A percentile compares a stretch with the other conserved stretches of the same genome.
Conservation (phyloP, 371 early-diverging fungal species). For the Syncephalastrum monosporum region DNA sequence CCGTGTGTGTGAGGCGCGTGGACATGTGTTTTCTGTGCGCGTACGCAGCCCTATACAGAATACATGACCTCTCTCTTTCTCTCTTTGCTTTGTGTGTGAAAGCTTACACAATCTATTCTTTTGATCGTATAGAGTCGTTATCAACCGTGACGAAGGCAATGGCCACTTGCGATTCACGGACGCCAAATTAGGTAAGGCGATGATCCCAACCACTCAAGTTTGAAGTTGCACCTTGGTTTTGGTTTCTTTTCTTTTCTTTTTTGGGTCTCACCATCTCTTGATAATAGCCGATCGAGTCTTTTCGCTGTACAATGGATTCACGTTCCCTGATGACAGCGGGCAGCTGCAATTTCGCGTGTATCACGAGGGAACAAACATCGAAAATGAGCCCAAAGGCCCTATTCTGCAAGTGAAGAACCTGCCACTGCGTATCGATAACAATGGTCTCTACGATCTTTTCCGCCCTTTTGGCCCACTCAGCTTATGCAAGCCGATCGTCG, state of each 20-base stretch:
- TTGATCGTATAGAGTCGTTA: slow-evolving; percentile 8
- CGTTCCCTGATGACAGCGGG: slow-evolving; percentile 18
- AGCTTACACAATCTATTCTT: too few relatives aligned
- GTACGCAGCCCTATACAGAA: background rate
- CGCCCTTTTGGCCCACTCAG: slow-evolving; percentile 43
- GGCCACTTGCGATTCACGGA: slow-evolving; percentile 20
- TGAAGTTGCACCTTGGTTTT: background rate
- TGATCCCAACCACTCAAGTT: background rate
- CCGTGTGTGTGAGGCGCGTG: background rate
- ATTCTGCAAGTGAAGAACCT: slow-evolving; percentile 36
- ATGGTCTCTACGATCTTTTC: slow-evolving; percentile 31
- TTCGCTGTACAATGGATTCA: slow-evolving; percentile 29
- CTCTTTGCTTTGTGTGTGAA: background rate
- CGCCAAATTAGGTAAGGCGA: slow-evolving; percentile 16
- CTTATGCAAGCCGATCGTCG: slow-evolving; percentile 30
- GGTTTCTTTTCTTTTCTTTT: background rate
- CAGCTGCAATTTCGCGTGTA: slow-evolving; percentile 23
- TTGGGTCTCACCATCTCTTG: background rate
- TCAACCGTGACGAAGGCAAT: slow-evolving; percentile 12
- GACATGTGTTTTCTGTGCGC: too few relatives aligned
- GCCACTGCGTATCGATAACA: slow-evolving; percentile 23
- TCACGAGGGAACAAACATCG: slow-evolving; percentile 9
- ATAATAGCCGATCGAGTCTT: slow-evolving; percentile 19
- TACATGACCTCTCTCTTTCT: background rate
- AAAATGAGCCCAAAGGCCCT: slow-evolving; percentile 23